Evolutionary conservation across 768 basidiomycete species (phyloP).

Genomic region (Russula abietina): DNA sequence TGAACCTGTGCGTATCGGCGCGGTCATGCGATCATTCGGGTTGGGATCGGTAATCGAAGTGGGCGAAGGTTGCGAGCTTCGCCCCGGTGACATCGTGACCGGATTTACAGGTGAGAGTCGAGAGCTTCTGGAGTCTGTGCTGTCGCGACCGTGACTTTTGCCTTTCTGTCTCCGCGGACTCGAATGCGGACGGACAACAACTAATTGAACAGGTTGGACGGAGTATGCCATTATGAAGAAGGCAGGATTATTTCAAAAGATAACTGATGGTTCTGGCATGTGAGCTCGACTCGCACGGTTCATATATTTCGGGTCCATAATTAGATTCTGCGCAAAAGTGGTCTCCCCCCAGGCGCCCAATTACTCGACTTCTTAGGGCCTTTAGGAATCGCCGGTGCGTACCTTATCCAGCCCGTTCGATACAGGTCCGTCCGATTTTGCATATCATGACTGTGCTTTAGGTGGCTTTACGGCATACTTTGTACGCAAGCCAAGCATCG

Average conservation of each 20-base stretch:
- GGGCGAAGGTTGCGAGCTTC: constrained; percentile 58
- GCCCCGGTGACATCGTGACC: neutral
- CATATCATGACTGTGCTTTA: constrained; percentile 25
- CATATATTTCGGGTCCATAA: neutral
- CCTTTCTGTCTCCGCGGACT: neutral
- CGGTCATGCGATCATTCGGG: constrained; percentile 65
- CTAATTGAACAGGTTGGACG: constrained; percentile 54
- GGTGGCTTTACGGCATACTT: constrained; percentile 84
- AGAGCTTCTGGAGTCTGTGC: constrained; percentile 24
- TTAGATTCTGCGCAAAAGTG: constrained; percentile 32
- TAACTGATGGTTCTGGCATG: constrained; percentile 34
- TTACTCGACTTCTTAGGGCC: constrained; percentile 74
- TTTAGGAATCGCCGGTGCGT: constrained; percentile 67
- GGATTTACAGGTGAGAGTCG: constrained; percentile 38
- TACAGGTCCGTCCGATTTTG: neutral
- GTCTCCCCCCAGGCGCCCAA: constrained; percentile 51
- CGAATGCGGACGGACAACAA: too few species aligned
- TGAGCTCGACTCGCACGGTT: constrained; percentile 32
- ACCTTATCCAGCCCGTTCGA: neutral
- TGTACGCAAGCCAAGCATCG: constrained; percentile 38
- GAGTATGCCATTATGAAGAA: constrained; percentile 64
- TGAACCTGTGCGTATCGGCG: constrained; percentile 38
- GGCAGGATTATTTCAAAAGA: constrained; percentile 39
- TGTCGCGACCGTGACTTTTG: neutral
- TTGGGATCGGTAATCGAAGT: constrained; percentile 61